Evolutionary conservation across 2,329 filamentous ascomycete genomes (phyloP), one percentile per base, ranked within the genome.

Genomic region (Penicillium sp.): DNA sequence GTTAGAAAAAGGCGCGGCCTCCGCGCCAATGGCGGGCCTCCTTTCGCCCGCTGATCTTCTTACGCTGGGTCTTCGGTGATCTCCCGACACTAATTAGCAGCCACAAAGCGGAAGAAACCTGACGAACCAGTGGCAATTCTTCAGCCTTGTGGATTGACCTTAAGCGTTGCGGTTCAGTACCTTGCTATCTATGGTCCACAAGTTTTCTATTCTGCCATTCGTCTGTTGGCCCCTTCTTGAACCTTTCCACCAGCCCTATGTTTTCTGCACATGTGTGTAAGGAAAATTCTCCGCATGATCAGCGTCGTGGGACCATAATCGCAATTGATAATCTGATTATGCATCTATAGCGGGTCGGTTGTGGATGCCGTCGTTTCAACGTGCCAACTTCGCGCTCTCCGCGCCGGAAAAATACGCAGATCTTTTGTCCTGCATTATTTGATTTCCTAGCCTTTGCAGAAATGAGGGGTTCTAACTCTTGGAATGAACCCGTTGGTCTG

Each of bases 41-140:
- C 10, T n/a, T 40, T 37, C 18, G 31, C 37, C 43, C 47, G 58
- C 40, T 56, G 55, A 62, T 61, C 56, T 54, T 44, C 58, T 51
- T 51, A 31, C 19, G 8, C 37, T 26, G 13, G 14, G 14, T 42
- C 21, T 5, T 42, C 21, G 5, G 14, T 42, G 37, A 24, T 42
- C 16, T 24, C 37, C 37, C 19, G 16, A 24, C 37, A 42, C 21
- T n/a, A 26, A 42, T 5, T 3, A 10, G 3, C 42, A 31, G 26
- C 28, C 26, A 16, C 19, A 42, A 19, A 39, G 55, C 24, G 16
- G 51, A 43, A 42, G 36, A 37, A 23, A 21, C 58, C 58, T 54
- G 60, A 58, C 56, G 49, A 57, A 59, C 51, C n/a, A 42, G 47
- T 43, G 51, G 26, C 18, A 31, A 31, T 31, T 21, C 42, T 31